These are phyloP conservation scores for Eudorina sp. DNA, from an alignment of 139 green algal species.

Conservation along the genomic window DNA sequence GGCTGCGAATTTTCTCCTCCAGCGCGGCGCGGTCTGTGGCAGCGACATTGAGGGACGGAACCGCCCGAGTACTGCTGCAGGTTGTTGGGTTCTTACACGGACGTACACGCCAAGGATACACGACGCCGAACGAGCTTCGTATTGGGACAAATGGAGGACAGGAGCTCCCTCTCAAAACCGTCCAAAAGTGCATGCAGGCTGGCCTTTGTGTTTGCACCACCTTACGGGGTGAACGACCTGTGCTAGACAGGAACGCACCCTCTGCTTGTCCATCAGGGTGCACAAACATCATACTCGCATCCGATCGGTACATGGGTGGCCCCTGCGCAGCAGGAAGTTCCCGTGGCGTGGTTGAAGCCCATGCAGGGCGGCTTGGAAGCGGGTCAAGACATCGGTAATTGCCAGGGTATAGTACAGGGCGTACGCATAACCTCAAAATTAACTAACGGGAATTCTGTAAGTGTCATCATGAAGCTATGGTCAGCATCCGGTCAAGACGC, in stretches of 20 bases:
- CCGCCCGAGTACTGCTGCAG: no score
- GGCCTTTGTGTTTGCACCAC: no score
- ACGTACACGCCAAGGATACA: no score
- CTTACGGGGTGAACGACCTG: no score
- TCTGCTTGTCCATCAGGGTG: conserved; percentile 15
- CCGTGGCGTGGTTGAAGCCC: no score
- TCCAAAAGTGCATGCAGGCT: no score
- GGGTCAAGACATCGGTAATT: background rate
- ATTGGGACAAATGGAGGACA: no score
- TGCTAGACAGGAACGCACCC: background rate
- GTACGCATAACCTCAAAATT: background rate
- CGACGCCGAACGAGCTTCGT: no score
- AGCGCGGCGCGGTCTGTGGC: conserved; percentile 7
- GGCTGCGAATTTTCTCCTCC: conserved; percentile 8
- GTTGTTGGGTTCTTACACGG: no score
- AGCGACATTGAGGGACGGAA: no score
- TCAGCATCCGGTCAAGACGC: conserved; percentile 36
- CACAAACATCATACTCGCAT: conserved; percentile 18
- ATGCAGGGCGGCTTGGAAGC: background rate
- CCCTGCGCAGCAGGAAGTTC: conserved; percentile 19
- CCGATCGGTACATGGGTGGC: background rate
- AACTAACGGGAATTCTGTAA: background rate
- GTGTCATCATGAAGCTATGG: background rate
- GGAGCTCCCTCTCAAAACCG: no score
- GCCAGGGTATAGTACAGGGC: background rate